These are phyloP conservation scores for Trametes cinnabarina DNA, from an alignment of 768 basidiomycete genomes.

Conservation along the genomic window DNA sequence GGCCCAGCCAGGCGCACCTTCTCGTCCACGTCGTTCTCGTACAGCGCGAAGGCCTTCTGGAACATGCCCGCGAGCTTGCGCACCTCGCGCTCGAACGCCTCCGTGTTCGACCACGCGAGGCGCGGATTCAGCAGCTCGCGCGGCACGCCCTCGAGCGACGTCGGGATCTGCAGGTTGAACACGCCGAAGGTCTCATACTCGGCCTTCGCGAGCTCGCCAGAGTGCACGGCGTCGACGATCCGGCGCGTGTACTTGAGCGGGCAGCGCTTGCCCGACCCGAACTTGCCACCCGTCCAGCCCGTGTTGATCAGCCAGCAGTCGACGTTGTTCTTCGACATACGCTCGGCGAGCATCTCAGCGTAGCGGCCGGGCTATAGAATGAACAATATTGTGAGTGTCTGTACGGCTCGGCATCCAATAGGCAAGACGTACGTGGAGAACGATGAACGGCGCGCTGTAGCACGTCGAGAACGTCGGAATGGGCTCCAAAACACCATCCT, in stretches of 20 bases:
- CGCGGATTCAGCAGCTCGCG: slow-evolving; percentile 86
- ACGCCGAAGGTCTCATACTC: slow-evolving; percentile 82
- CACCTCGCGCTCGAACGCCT: slow-evolving; percentile 86
- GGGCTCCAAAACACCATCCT: slow-evolving; percentile 96
- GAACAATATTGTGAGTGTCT: not conserved
- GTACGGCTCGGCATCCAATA: not conserved
- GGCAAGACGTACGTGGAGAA: slow-evolving; percentile 69
- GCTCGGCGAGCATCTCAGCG: slow-evolving; percentile 93
- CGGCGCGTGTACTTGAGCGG: slow-evolving; percentile 93
- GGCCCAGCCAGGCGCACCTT: slow-evolving; percentile 86
- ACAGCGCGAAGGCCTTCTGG: slow-evolving; percentile 88
- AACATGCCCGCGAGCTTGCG: slow-evolving; percentile 92
- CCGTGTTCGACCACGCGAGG: slow-evolving; percentile 85
- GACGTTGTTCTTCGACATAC: slow-evolving; percentile 86
- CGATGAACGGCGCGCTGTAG: slow-evolving; percentile 99
- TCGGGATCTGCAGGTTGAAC: slow-evolving; percentile 87
- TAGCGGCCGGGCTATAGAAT: slow-evolving; percentile 78
- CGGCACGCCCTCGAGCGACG: slow-evolving; percentile 79
- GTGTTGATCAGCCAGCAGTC: slow-evolving; percentile 99
- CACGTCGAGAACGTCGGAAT: slow-evolving; percentile 99
- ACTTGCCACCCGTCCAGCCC: slow-evolving; percentile 94
- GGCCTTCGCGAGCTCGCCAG: slow-evolving; percentile 82
- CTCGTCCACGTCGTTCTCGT: slow-evolving; percentile 80
- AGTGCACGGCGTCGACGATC: slow-evolving; percentile 97
- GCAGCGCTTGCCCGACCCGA: slow-evolving; percentile 90